Evolutionary conservation across 129 eudicot species (phyloP).

Genomic region (Pseudognaphalium luteoalbum): DNA sequence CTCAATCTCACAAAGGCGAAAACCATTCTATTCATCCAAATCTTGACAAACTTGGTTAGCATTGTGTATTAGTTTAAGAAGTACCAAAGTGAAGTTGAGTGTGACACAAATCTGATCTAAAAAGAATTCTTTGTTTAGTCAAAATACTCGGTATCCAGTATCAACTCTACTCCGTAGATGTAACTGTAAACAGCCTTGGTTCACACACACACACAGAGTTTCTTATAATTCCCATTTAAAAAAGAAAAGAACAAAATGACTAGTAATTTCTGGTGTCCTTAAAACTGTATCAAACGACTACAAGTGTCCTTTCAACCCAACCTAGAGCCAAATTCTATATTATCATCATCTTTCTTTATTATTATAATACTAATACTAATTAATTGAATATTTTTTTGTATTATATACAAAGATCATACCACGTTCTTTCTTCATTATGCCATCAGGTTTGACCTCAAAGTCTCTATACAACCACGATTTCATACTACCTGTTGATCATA

Average conservation of each 20-base stretch:
- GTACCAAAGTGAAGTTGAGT: no score
- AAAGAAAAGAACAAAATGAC: not conserved
- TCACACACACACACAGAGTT: no score
- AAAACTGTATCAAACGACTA: slow-evolving; percentile 24
- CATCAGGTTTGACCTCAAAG: slow-evolving; percentile 37
- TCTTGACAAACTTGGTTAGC: no score
- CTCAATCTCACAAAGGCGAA: no score
- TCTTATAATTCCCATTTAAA: no score
- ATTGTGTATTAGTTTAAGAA: no score
- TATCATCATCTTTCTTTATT: not conserved
- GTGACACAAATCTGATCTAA: no score
- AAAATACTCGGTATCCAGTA: no score
- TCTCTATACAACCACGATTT: not conserved
- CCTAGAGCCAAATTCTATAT: slow-evolving; percentile 27
- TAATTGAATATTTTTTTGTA: not conserved
- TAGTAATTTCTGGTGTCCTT: slow-evolving; percentile 12
- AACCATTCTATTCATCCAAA: no score
- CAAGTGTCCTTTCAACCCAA: slow-evolving; percentile 33
- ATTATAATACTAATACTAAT: not conserved
- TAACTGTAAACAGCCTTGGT: no score
- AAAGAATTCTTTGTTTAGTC: no score
- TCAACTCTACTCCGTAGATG: no score
- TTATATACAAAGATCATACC: slow-evolving; percentile 21
- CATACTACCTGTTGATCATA: not conserved
- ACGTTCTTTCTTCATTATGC: slow-evolving; percentile 32